These are phyloP conservation scores for Brassica balearica DNA, from an alignment of 441 rosid genomes.

Conservation along the genomic window DNA sequence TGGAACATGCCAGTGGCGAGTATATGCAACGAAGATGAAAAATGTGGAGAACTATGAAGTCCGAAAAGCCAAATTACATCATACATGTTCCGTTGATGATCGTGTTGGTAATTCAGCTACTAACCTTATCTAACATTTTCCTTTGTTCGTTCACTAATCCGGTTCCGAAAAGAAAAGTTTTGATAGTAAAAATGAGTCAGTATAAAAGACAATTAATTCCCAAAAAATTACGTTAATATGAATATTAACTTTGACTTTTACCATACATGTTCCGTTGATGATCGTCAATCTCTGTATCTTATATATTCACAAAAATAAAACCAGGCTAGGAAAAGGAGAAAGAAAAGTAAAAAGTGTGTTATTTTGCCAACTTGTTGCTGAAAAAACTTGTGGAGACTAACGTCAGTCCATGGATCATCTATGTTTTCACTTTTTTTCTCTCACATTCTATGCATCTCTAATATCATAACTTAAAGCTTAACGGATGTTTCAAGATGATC, in stretches of 20 bases:
- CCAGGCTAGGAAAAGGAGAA: background rate
- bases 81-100: background rate
- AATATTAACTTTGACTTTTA: too few relatives aligned
- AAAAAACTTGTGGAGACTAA: slow-evolving; percentile 10
- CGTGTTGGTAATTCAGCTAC: background rate
- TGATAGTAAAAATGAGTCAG: too few relatives aligned
- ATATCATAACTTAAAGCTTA: background rate
- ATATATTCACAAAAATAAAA: too few relatives aligned
- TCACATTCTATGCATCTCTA: slow-evolving; percentile 16
- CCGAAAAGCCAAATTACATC: background rate
- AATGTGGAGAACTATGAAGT: background rate
- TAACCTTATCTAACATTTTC: background rate
- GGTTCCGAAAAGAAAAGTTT: too few relatives aligned
- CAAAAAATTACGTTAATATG: too few relatives aligned
- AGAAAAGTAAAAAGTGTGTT: slow-evolving; percentile 6
- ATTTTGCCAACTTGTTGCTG: slow-evolving; percentile 35
- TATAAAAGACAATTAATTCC: too few relatives aligned
- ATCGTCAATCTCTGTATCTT: too few relatives aligned
- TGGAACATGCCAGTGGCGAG: background rate
- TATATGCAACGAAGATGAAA: too few relatives aligned
- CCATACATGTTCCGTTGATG: too few relatives aligned
- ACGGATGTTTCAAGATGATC: background rate
- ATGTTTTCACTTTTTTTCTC: background rate
- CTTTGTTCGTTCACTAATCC: too few relatives aligned
- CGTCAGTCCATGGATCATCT: slow-evolving; percentile 16